phyloP scores from a whole-genome alignment of 305 asterid genomes.

The Nicotiana rustica region DNA sequence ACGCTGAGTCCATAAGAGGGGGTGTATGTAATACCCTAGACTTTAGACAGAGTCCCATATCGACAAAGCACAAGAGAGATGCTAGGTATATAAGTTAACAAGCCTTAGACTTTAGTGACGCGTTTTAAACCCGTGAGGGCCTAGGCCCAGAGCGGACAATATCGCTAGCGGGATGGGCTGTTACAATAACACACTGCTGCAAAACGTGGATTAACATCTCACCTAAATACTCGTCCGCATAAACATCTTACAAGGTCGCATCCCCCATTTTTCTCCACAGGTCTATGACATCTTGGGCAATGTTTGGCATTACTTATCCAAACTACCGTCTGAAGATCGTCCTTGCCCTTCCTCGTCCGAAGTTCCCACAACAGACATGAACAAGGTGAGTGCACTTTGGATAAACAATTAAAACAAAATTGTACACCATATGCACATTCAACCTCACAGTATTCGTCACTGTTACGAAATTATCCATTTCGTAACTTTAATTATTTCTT shows the following conservation, averaged over 20 bases:
- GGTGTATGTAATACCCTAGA: too few relatives aligned
- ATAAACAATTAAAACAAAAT: slow-evolving; percentile 57
- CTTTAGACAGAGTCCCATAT: too few relatives aligned
- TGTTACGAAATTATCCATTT: too few relatives aligned
- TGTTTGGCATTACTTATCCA: slow-evolving; percentile 48
- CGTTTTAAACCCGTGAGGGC: too few relatives aligned
- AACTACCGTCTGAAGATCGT: slow-evolving; percentile 42
- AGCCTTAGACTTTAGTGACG: too few relatives aligned
- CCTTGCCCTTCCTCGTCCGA: slow-evolving; percentile 51
- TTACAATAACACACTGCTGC: not conserved
- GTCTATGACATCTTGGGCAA: slow-evolving; percentile 61
- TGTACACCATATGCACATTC: slow-evolving; percentile 58
- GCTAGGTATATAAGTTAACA: too few relatives aligned
- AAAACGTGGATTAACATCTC: slow-evolving; percentile 4
- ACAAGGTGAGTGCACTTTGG: slow-evolving; percentile 63
- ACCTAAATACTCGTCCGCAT: slow-evolving; percentile 66
- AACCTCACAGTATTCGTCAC: slow-evolving; percentile 47
- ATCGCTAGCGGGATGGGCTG: too few relatives aligned
- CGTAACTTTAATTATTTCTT: too few relatives aligned
- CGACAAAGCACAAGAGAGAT: too few relatives aligned
- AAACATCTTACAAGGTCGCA: slow-evolving; percentile 56
- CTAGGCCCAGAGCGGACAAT: too few relatives aligned
- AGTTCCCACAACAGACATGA: slow-evolving; percentile 61
- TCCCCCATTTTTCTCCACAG: slow-evolving; percentile 59
- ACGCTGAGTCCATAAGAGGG: too few relatives aligned